phyloP scores from a whole-genome alignment of 1,284 basidiomycete species.

The Ceratobasidium sp. region DNA sequence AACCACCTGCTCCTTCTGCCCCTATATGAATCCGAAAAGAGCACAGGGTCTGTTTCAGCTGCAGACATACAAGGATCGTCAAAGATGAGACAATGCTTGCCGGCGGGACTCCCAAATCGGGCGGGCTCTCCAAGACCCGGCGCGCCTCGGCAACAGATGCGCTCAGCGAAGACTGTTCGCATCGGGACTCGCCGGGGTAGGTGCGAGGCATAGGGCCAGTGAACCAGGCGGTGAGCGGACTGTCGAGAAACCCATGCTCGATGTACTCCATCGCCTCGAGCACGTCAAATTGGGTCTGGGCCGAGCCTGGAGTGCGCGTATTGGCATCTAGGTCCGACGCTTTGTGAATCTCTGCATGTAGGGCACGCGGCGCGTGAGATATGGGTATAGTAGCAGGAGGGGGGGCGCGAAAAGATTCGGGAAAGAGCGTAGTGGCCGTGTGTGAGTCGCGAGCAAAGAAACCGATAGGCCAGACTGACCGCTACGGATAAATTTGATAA shows the following conservation, averaged over 20 bases:
- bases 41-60: conserved; percentile 41
- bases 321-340: conserved; percentile 50
- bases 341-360: conserved; percentile 55
- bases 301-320: conserved; percentile 56
- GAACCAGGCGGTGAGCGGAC: conserved; percentile 83
- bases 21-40: conserved; percentile 19
- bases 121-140: conserved; percentile 57
- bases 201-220: conserved; percentile 71
- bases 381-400: conserved; percentile 30
- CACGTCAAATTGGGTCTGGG: conserved; percentile 69
- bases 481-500: conserved; percentile 79
- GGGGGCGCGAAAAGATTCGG: conserved; percentile 8
- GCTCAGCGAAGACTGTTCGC: conserved; percentile 58
- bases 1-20: conserved; percentile 22
- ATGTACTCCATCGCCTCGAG: conserved; percentile 84
- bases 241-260: conserved; percentile 73
- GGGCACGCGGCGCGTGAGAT: conserved; percentile 19
- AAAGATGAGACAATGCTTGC: conserved; percentile 36
- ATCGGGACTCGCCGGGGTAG: conserved; percentile 66
- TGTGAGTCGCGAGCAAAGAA: conserved; percentile 34
- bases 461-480: conserved; percentile 62
- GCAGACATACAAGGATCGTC: conserved; percentile 32
- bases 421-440: conserved; percentile 24
- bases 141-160: conserved; percentile 64
- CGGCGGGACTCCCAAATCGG: conserved; percentile 19